These are phyloP conservation scores for Venturia asperata DNA, from an alignment of 2,329 filamentous ascomycete species.

Conservation along the genomic window DNA sequence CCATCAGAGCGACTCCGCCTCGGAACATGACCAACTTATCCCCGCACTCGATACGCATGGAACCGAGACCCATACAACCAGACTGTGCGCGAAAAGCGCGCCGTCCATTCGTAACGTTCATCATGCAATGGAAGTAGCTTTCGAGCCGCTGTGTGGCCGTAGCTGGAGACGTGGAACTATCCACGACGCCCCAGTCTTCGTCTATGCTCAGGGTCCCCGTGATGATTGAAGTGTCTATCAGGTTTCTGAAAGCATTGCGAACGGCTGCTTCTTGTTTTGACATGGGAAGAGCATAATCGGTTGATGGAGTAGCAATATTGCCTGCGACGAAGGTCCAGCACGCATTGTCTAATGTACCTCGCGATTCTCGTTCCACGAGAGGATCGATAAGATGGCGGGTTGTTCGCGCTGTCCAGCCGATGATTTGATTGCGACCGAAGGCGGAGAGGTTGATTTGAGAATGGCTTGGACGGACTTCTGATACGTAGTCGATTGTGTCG, in stretches of 20 bases:
- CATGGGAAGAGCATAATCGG: slow-evolving; percentile 1
- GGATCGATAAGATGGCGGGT: background rate
- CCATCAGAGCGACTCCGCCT: background rate
- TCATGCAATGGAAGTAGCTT: slow-evolving; percentile 7
- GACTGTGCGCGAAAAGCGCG: background rate
- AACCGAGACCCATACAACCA: background rate
- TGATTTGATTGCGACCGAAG: background rate
- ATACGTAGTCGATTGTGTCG: slow-evolving; percentile 5
- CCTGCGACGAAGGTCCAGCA: slow-evolving; percentile 1
- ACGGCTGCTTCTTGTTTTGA: slow-evolving; percentile 1
- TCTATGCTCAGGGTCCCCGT: background rate
- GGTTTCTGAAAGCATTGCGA: background rate
- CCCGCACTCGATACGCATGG: background rate
- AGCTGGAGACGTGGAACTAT: background rate
- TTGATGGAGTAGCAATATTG: background rate
- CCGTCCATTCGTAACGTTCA: slow-evolving; percentile 3
- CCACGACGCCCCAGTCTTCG: background rate
- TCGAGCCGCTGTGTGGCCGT: background rate
- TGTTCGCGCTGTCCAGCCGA: background rate
- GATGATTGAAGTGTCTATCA: background rate
- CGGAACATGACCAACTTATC: slow-evolving; percentile 1
- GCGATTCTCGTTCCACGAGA: background rate
- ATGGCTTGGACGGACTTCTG: background rate
- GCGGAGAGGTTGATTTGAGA: background rate
- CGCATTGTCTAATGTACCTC: background rate